Base-by-base conservation (phyloP, 2,329 filamentous ascomycete species). In the Chaetothyriales sp. region DNA sequence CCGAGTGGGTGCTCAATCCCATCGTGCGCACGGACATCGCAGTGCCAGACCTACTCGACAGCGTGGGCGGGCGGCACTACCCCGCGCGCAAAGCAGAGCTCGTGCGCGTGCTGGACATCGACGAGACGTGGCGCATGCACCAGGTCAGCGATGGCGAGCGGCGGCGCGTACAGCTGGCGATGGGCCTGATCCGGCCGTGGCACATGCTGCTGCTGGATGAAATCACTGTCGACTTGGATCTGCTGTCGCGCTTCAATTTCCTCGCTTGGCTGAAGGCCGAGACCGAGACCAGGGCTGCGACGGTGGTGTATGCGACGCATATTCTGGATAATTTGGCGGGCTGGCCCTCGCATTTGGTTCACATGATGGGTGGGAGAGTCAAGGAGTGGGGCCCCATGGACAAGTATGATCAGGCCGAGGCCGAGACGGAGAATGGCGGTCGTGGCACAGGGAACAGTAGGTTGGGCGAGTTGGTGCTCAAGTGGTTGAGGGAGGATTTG, bases 1-100 rank as follows among this genome's bases (percentile, higher is more conserved):
- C 95, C 0, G 92, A 98, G 74, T 98, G 92, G 92, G 92, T 97
- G 2, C 78, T 98, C 8, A 97, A 97, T 73, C 87, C 86, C 47
- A 94, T 97, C 62, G 92, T 97, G 47, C 85, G 90, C 49, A 94
- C 85, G 28, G 92, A 98, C 69, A 95, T 98, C 60, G 88, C 87
- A 54, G 90, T 98, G 2, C 78, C 77, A 2, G 89, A 94, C 59
- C 80, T 98, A 5, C 80, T 98, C 22, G 73, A 81, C 47, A 88
- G 82, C 2, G 86, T 98, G 0, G 92, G 92, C 55, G 92, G 92
- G 10, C 80, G 94, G 67, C 78, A 80, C 60, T 98, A 86, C 68
- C 79, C 85, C 0, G 82, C 77, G 18, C 83, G 92, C 0, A 78
- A 89, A 22, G 89, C 97, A 66, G 86, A 95, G 74, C 76, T 98